phyloP scores from a whole-genome alignment of 1,284 basidiomycete genomes.

The Cryptococcus amylolentus region DNA sequence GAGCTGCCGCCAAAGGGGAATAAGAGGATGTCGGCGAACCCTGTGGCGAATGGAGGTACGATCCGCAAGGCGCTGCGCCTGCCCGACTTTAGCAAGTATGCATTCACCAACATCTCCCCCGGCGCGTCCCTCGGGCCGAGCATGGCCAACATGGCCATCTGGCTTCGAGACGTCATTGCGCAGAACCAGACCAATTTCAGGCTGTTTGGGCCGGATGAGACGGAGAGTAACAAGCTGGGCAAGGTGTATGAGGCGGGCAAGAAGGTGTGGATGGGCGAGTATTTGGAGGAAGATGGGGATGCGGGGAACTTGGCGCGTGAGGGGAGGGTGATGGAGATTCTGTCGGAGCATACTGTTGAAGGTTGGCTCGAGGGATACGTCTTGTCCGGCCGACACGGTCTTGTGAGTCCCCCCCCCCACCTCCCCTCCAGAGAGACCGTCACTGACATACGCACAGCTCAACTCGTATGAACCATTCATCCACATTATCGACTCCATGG shows the following conservation, averaged over 20 bases:
- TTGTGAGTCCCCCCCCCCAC: slow-evolving; percentile 39
- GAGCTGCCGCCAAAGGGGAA: slow-evolving; percentile 26
- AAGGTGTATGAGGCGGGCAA: slow-evolving; percentile 60
- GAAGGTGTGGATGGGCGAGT: slow-evolving; percentile 36
- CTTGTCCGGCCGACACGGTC: slow-evolving; percentile 61
- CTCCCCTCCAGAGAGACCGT: neutral
- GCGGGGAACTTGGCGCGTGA: slow-evolving; percentile 31
- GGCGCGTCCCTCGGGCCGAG: slow-evolving; percentile 24
- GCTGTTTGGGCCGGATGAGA: slow-evolving; percentile 75
- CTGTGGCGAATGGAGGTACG: slow-evolving; percentile 55
- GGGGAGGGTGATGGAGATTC: slow-evolving; percentile 78
- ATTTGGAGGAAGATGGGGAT: slow-evolving; percentile 34
- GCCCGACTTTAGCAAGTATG: slow-evolving; percentile 62
- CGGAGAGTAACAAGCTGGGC: slow-evolving; percentile 81
- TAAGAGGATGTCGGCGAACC: slow-evolving; percentile 32
- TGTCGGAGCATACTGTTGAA: slow-evolving; percentile 82
- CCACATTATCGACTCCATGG: slow-evolving; percentile 34
- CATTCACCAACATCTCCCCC: slow-evolving; percentile 46
- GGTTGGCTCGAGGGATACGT: slow-evolving; percentile 82
- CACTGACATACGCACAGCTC: slow-evolving; percentile 51
- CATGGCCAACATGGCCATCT: slow-evolving; percentile 32
- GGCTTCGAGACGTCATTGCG: slow-evolving; percentile 53
- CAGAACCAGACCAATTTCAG: slow-evolving; percentile 71
- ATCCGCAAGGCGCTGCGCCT: slow-evolving; percentile 58
- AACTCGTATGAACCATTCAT: slow-evolving; percentile 85